Base-by-base conservation (phyloP, 2,329 filamentous ascomycete genomes). In the Penicillium sclerotiorum region DNA sequence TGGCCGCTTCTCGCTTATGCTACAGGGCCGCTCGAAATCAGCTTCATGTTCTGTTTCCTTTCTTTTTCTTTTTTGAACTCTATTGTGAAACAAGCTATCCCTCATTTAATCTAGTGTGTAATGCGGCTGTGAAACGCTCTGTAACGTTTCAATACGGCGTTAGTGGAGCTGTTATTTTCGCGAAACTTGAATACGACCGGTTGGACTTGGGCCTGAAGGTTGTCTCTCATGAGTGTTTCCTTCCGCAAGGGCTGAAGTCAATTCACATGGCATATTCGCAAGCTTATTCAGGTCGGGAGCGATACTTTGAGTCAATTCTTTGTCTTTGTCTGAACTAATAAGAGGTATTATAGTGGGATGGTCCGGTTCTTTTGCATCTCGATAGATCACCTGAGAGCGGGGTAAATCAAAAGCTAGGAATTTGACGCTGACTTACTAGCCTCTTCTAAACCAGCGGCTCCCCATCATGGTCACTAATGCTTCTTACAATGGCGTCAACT, bases 1-100 rank as follows among this genome's bases (percentile, higher is more conserved):
- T n/a, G n/a, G n/a, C n/a, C n/a, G n/a, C n/a, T n/a, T n/a, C n/a
- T n/a, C n/a, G n/a, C n/a, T 28, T 28, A 28, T 40, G 5, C 6
- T 47, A 47, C 25, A 50, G 28, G 36, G 27, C 27, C 36, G 41
- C 47, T 50, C 42, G 42, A 50, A 50, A 50, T 50, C 27, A 45
- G 36, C 36, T 50, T 50, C 36, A 50, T 35, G 27, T 50, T 37
- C 37, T 21, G 15, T 33, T 44, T 38, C 39, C 21, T 39, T 49
- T 43, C 30, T 40, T 45, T 46, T 49, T 30, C 27, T n/a, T 44
- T 38, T 32, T 17, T 47, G 43, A 50, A 50, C 33, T 51, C 22
- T 45, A 51, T 47, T 51, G 20, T 47, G 33, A 52, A 45, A 52
- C 32, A 45, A 33, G 12, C 45, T 47, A 47, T 25, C 25, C 21